Base-by-base conservation (phyloP, 768 basidiomycete species). In the Daedalea quercina region DNA sequence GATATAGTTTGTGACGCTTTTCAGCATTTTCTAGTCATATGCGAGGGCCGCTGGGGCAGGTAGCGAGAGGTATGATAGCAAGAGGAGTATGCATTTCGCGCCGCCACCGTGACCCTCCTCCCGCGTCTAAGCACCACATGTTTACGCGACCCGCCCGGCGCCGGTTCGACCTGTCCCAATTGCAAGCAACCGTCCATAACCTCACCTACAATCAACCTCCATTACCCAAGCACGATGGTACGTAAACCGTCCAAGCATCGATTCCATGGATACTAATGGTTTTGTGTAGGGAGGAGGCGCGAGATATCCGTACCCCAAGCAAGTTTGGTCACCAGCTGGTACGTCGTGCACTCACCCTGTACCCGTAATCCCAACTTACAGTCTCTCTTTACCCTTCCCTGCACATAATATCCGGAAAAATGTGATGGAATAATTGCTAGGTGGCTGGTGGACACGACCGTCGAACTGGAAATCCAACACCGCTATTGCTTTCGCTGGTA, bases 361-460 rank as follows among this genome's bases (percentile, higher is more conserved):
- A 26, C 46, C 45, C 19, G 12, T 40, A 45, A 1, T 24, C 24
- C 41, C 15, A 12, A 15, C 49, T 19, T n/a, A 42, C 41, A 28
- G 23, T 9, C 33, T 47, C 17, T 48, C 35, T 15, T 25, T 35
- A 1, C 26, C 22, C 44, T 43, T 40, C 26, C 44, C 9, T 40
- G n/a, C n/a, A n/a, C n/a, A n/a, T n/a, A n/a, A n/a, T n/a, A n/a
- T n/a, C n/a, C n/a, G n/a, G n/a, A n/a, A n/a, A n/a, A n/a, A n/a
- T n/a, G n/a, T n/a, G n/a, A 20, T 15, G 7, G 9, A 4, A 17
- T 25, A 15, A 45, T 7, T 9, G 4, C 7, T 59, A 92, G 92
- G 94, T 73, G 94, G 94, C 62, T 97, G 94, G 94, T 97, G 94
- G 94, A 81, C 83, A 33, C 81, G 90, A 19, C 94, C 94, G 7